Conservation (phyloP, 805 yeast species). For the Ogataea siamensis region DNA sequence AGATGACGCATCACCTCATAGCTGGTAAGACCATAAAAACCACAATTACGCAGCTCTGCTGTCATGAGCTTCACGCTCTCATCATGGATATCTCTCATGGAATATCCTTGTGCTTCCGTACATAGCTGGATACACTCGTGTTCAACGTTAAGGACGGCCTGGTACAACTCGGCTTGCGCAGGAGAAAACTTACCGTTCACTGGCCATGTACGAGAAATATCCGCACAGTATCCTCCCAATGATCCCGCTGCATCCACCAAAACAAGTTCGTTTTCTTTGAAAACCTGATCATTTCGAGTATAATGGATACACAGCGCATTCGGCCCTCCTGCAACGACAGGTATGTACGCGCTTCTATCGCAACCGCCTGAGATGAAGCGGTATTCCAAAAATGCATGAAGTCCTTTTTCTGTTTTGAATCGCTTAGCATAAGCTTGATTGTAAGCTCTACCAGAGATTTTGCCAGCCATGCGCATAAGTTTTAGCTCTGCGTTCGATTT, state of each 20-base stretch:
- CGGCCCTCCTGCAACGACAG: slow-evolving; percentile 93
- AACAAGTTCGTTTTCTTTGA: slow-evolving; percentile 71
- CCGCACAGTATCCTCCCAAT: slow-evolving; percentile 92
- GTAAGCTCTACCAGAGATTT: slow-evolving; percentile 77
- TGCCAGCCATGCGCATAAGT: slow-evolving; percentile 80
- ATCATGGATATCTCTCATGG: slow-evolving; percentile 75
- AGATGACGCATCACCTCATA: slow-evolving; percentile 54
- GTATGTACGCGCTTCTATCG: slow-evolving; percentile 84
- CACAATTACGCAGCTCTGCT: slow-evolving; percentile 67
- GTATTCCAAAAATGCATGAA: slow-evolving; percentile 79
- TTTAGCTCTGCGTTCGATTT: slow-evolving; percentile 76
- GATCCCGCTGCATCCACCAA: slow-evolving; percentile 95
- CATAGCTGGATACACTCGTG: slow-evolving; percentile 73
- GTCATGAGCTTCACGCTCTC: slow-evolving; percentile 58
- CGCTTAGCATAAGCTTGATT: slow-evolving; percentile 74
- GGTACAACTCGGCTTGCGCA: slow-evolving; percentile 83
- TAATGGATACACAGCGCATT: slow-evolving; percentile 92
- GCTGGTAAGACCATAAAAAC: slow-evolving; percentile 53
- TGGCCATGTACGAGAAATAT: slow-evolving; percentile 97
- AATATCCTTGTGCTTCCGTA: slow-evolving; percentile 46
- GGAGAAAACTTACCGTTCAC: slow-evolving; percentile 67
- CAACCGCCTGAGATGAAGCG: slow-evolving; percentile 85
- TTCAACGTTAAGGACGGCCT: slow-evolving; percentile 83
- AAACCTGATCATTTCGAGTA: slow-evolving; percentile 83
- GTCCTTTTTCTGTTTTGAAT: slow-evolving; percentile 69